Evolutionary conservation across 2,329 filamentous ascomycete genomes (phyloP).

Genomic region (Neodidymelliopsis sp.): DNA sequence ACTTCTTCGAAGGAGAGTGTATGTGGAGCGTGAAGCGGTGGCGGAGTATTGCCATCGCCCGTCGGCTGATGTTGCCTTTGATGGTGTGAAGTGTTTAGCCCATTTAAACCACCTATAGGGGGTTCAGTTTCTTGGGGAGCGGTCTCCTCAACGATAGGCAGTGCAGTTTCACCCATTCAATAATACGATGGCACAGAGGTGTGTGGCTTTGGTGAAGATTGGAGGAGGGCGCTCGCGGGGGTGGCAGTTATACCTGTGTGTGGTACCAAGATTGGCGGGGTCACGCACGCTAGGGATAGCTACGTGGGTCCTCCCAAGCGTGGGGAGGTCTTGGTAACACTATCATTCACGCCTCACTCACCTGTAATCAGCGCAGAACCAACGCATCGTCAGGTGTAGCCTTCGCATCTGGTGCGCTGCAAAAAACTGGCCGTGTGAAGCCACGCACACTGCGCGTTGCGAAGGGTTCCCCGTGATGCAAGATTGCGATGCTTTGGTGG

Average conservation of each 20-base stretch:
- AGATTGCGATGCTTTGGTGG: constrained; percentile 7
- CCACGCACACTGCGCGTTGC: constrained; percentile 7
- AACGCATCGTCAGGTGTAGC: constrained; percentile 2
- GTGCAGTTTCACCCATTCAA: constrained; percentile 54
- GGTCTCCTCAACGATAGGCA: constrained; percentile 51
- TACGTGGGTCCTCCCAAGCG: constrained; percentile 40
- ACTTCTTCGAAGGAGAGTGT: constrained; percentile 47
- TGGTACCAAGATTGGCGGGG: constrained; percentile 37
- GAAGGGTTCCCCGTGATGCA: constrained; percentile 2
- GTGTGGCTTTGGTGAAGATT: constrained; percentile 40
- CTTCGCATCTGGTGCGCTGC: constrained; percentile 16
- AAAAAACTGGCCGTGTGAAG: constrained; percentile 11
- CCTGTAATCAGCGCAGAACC: constrained; percentile 14
- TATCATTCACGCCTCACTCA: constrained; percentile 30
- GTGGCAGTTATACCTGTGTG: constrained; percentile 44
- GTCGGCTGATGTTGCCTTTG: constrained; percentile 34
- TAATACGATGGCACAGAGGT: constrained; percentile 45
- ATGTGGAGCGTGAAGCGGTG: constrained; percentile 43
- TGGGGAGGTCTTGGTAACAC: constrained; percentile 24
- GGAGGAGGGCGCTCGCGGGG: constrained; percentile 30
- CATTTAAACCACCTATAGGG: constrained; percentile 52
- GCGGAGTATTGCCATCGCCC: constrained; percentile 28
- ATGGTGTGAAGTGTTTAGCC: constrained; percentile 37
- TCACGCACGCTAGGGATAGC: constrained; percentile 37
- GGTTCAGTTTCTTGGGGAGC: constrained; percentile 50